Evolutionary conservation across 169 alveolate genomes (phyloP), one percentile per base, ranked within the genome.

Genomic region (Plasmodium relictum): DNA sequence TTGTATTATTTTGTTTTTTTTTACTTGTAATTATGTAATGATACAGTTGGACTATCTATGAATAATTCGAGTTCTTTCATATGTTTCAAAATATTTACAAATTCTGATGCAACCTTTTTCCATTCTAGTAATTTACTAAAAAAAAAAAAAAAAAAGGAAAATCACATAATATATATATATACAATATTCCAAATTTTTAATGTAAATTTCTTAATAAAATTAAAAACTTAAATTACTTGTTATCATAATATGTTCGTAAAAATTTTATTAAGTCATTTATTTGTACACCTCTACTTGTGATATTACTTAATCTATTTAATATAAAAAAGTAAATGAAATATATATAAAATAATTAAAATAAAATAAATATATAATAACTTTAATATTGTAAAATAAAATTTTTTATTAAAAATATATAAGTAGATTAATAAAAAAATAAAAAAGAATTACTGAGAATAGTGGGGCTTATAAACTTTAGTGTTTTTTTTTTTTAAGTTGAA

Each of bases 211-310:
- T 48, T 14, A 0, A 48, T 0, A 59, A 16, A 31, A 20, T 59
- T 7, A 16, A 24, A 4, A 59, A 59, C 24, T 65, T 37, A 6
- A 58, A 76, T 18, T 78, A 78, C 92, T 71, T 71, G 52, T 86
- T 86, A 71, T 86, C 87, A 65, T 86, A 66, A 61, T 86, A 86
- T 45, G 92, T 86, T 42, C 92, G 73, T 31, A 86, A 73, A 63
- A 86, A 86, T 39, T 39, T 22, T 20, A 86, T 72, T 0, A 86
- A 76, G 48, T 58, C 74, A 37, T 86, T 86, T 71, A 86, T 61
- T 71, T 56, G 88, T 41, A 86, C 87, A 16, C 92, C 92, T 62
- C 50, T 86, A 41, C 50, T 86, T 10, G 68, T 50, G 6, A 50
- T 61, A 48, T 52, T 61, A 8, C 22, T 73, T 14, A 61, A 44